Base-by-base conservation (phyloP, 257 asterid genomes). In the Rubia yunnanensis region DNA sequence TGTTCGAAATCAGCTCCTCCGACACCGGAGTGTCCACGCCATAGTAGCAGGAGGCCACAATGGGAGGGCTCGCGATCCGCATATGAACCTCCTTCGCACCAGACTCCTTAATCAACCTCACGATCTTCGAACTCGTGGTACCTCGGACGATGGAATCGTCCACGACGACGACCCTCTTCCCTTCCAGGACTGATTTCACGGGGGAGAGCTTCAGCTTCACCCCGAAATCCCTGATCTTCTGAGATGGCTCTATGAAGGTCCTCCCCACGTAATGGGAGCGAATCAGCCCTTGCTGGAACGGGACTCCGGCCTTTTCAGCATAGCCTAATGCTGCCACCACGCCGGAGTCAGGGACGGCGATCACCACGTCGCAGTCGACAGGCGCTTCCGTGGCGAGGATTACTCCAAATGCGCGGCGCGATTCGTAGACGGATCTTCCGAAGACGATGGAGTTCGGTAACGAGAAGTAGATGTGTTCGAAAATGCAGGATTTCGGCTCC, bases 91-190 rank as follows among this genome's bases (percentile, higher is more conserved):
- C 99, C 63, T 89, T 88, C 0, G 97, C 99, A 0, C 99, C 97
- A 0, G 96, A 89, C 52, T 90, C 99, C 78, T 88, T 92, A 32
- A 92, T 30, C 76, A 92, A n/a, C 72, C 97, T 69, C 7, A 92
- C 99, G 61, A 92, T 92, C 76, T 92, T 92, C 0, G 92, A 90
- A 0, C 92, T 83, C 2, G 99, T 92, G 0, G 99, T 90, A 36
- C 99, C 99, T 44, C 99, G 78, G 7, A 92, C 97, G 8, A 92
- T 92, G 1, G 97, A 92, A 78, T 90, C 99, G 58, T 92, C 99
- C 36, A 92, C 99, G 35, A 92, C 99, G 65, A 90, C 97, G 10
- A 92, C 99, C n/a, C 99, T 82, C 59, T 92, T 92, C 14, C 99
- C 99, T 53, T 90, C 96, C 80, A 92, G 69, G 27, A 92, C 97